Base-by-base conservation (phyloP, 163 green algal species). In the Chloromonas sp. region DNA sequence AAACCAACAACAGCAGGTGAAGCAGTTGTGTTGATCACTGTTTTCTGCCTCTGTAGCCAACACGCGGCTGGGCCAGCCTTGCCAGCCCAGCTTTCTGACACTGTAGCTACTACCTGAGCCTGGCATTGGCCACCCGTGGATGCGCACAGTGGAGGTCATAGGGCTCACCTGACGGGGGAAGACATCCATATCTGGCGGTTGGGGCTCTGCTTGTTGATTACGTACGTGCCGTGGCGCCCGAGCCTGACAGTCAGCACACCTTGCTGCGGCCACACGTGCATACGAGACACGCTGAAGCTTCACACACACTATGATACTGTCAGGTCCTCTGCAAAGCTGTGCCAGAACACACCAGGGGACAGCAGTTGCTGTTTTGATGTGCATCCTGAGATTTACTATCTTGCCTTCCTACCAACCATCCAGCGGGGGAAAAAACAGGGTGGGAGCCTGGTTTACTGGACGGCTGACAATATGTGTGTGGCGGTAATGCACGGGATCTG, bases 171-270 rank as follows among this genome's bases (percentile, higher is more conserved):
- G 76, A 99, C 86, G 0, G 97, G 97, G 0, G 96, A 99, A 0
- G 95, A 98, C 80, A 97, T 85, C 97, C 97, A 99, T 58, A 99
- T 97, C 88, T 99, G 96, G 13, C 92, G 92, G 91, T 99, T 99
- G 60, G 96, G 96, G 3, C 93, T 93, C 89, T 99, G 97, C 89
- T 99, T 99, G 92, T 99, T 99, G 78, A 99, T 91, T 0, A 99
- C 97, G 79, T 98, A 99, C 0, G 97, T 99, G 8, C 97, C 97
- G 2, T 85, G 83, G 1, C 77, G 70, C 13, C 93, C 95, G 59
- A 98, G 89, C n/a, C 88, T 90, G 0, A 98, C 71, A 0, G 93
- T 98, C 71, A 98, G 86, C 77, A 98, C 95, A 1, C 95, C 96
- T 93, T 96, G 92, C 94, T 95, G 90, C 82, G 14, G 61, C 8